phyloP scores from a whole-genome alignment of 306 rosid species.

The Prunus armeniaca region DNA sequence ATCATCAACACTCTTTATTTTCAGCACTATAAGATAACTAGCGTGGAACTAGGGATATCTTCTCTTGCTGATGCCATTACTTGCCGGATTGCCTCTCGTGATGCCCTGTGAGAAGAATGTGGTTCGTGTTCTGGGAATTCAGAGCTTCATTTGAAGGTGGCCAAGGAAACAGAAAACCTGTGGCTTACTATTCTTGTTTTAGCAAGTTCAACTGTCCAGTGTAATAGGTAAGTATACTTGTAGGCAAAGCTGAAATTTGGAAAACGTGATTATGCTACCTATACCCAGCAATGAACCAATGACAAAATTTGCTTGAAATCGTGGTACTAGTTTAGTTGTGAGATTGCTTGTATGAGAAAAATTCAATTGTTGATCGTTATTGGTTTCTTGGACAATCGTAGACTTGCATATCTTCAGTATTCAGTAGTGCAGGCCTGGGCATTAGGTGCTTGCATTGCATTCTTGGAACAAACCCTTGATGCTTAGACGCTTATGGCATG shows the following conservation, averaged over 20 bases:
- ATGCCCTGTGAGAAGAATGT: constrained; percentile 56
- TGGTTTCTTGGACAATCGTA: not conserved
- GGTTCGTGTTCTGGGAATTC: not conserved
- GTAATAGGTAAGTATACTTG: not conserved
- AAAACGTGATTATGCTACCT: not conserved
- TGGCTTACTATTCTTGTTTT: not conserved
- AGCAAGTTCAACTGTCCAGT: not conserved
- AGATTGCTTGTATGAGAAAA: not conserved
- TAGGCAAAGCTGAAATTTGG: not conserved
- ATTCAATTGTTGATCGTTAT: not conserved
- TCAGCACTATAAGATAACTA: constrained; percentile 83
- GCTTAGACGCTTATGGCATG: too few relatives aligned
- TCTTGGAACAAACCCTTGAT: too few relatives aligned
- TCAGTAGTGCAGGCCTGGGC: too few relatives aligned
- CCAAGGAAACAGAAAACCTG: not conserved
- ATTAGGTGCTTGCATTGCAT: too few relatives aligned
- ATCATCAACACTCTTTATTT: constrained; percentile 20
- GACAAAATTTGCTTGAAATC: not conserved
- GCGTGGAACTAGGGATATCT: constrained; percentile 64
- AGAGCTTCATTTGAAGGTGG: not conserved
- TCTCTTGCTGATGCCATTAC: constrained; percentile 74
- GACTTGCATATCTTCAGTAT: not conserved
- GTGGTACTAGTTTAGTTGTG: not conserved
- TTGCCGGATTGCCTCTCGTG: constrained; percentile 78
- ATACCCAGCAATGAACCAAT: not conserved